Conservation (phyloP, 2,329 filamentous ascomycete species). For the Beauveria sp. region DNA sequence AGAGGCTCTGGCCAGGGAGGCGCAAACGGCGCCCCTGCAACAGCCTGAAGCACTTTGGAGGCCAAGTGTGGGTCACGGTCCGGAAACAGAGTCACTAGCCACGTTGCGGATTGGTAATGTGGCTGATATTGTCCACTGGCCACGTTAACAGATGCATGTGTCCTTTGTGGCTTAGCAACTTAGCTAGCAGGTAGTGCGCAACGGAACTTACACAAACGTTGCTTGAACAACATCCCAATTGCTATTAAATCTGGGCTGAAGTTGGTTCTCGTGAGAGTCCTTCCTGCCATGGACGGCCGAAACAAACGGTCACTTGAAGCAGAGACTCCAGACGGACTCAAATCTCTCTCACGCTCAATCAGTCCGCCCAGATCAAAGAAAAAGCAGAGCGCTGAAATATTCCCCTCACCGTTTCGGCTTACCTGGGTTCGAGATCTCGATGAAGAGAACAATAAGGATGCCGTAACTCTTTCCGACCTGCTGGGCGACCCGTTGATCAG, state of each 20-base stretch:
- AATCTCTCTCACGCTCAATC: slow-evolving; percentile 31
- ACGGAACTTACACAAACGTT: neutral
- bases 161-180: neutral
- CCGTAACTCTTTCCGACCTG: slow-evolving; percentile 58
- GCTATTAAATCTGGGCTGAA: neutral
- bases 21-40: neutral
- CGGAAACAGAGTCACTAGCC: neutral
- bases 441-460: slow-evolving; percentile 52
- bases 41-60: neutral
- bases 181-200: neutral
- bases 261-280: neutral
- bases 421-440: slow-evolving; percentile 61
- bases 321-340: slow-evolving; percentile 10
- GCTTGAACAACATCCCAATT: neutral
- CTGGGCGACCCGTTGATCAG: slow-evolving; percentile 67
- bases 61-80: neutral
- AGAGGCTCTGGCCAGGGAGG: neutral
- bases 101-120: neutral
- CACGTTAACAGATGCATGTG: neutral
- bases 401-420: slow-evolving; percentile 62
- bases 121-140: neutral
- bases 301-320: slow-evolving; percentile 1
- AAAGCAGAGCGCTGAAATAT: slow-evolving; percentile 15
- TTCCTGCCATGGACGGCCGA: neutral
- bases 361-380: slow-evolving; percentile 37